Base-by-base conservation (phyloP, 176 grass and related monocot species). In the Aechmea fasciata region DNA sequence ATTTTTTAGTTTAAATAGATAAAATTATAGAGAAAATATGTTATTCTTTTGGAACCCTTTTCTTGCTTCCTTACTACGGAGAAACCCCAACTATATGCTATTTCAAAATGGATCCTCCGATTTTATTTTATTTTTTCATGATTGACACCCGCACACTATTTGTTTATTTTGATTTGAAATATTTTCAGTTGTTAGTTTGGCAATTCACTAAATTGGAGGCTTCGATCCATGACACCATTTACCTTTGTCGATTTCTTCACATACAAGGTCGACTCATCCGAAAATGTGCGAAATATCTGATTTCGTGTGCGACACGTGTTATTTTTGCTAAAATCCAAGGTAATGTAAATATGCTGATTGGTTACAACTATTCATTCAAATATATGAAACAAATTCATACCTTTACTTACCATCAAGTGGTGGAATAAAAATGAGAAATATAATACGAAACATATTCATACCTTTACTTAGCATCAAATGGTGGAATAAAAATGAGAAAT, bases 271-370 rank as follows among this genome's bases (percentile, higher is more conserved):
- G 76, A 78, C 63, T 22, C 51, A 64, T 22, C 2, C 17, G 59
- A 50, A 75, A 7, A n/a, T 8, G 14, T 57, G 14, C 53, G 18
- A 57, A 9, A 57, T 82, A 69, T 50, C 75, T 99, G 62, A 74
- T 82, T 62, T 64, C 80, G 19, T 75, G 87, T 33, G 87, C 87
- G 12, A 82, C 84, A 17, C 74, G 77, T 73, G 81, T 90, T 23
- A 86, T 90, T 65, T 14, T 99, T 17, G 83, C 90, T 33, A 70
- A 79, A 19, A 82, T 86, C 4, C 80, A 88, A 70, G 90, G 95
- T 92, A 90, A 47, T 10, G 14, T 61, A 41, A 6, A 41, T 41
- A 41, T 41, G 7, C 33, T 41, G 5, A 41, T 41, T 41, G 7
- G 33, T 41, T 41, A 41, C 33, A 41, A 41, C 0, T 41, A 41